These are phyloP conservation scores for Monoraphidium neglectum DNA, from an alignment of 139 green algal species.

Conservation along the genomic window DNA sequence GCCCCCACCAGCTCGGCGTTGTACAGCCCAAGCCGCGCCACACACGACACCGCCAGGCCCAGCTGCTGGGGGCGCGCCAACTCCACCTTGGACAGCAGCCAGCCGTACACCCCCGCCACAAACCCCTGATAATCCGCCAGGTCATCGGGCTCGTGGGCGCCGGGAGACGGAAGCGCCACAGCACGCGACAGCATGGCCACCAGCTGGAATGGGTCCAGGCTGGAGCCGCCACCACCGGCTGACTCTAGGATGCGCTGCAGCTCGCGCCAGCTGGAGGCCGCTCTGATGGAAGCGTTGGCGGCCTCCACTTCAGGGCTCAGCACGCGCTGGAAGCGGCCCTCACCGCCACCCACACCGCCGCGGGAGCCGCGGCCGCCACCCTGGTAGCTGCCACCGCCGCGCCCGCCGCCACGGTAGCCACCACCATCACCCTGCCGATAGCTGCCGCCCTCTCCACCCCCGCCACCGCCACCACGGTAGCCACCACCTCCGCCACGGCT, in stretches of 20 bases:
- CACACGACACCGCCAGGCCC: neutral
- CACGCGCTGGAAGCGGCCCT: neutral
- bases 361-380: neutral
- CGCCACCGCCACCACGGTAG: neutral
- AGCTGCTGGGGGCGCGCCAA: neutral
- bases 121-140: slow-evolving; percentile 31
- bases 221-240: neutral
- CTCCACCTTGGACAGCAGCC: slow-evolving; percentile 22
- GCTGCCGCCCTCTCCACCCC: neutral
- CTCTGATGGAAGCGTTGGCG: neutral
- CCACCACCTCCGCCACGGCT: neutral
- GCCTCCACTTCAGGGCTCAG: neutral
- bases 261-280: neutral
- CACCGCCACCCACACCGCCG: neutral
- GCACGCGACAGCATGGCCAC: slow-evolving; percentile 18
- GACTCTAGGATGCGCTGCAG: neutral
- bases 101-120: slow-evolving; percentile 30
- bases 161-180: too few species aligned
- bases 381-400: slow-evolving; percentile 5
- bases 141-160: slow-evolving; percentile 9
- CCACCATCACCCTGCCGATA: neutral
- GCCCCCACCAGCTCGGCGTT: slow-evolving; percentile 29
- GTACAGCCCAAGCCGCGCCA: slow-evolving; percentile 24
- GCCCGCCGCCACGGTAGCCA: neutral
- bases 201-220: slow-evolving; percentile 30